A percentile compares a stretch with the other conserved stretches of the same genome.
Conservation (phyloP, 116 monocot genomes). For the Dioscorea cayenensis region DNA sequence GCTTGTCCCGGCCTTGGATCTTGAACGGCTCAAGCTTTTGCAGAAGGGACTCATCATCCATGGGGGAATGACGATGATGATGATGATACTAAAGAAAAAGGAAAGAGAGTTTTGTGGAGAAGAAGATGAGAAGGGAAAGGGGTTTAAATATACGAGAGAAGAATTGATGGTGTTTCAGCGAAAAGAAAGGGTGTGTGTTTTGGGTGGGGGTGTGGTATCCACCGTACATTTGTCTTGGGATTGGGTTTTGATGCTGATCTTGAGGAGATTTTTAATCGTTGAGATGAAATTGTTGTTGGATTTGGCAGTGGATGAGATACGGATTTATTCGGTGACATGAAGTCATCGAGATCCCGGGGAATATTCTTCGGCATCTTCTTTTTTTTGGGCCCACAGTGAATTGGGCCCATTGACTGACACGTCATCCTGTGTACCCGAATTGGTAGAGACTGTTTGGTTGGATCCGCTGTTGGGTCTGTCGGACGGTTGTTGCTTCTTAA, state of each 20-base stretch:
- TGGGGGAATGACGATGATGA: neutral
- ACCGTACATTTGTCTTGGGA: too few relatives aligned
- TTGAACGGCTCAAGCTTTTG: slow-evolving; percentile 36
- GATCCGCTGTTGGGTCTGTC: too few relatives aligned
- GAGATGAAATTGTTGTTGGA: neutral
- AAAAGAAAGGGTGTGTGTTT: too few relatives aligned
- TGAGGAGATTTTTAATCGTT: neutral
- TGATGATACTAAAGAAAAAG: neutral
- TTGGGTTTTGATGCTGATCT: neutral
- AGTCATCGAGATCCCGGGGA: neutral
- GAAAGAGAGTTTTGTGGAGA: neutral
- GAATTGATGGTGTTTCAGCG: too few relatives aligned
- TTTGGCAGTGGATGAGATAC: neutral
- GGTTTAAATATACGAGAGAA: slow-evolving; percentile 4
- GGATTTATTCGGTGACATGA: neutral
- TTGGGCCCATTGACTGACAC: neutral
- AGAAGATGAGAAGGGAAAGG: neutral
- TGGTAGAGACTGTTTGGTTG: too few relatives aligned
- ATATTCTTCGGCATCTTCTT: neutral
- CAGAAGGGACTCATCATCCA: slow-evolving; percentile 7
- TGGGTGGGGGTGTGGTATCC: too few relatives aligned
- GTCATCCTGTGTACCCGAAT: too few relatives aligned
- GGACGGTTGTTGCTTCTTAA: too few relatives aligned
- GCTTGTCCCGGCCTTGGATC: slow-evolving; percentile 50
- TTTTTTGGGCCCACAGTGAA: neutral